Evolutionary conservation across 805 yeast species (phyloP), one percentile per base, ranked within the genome.

Genomic region (Ascoidea tarda): DNA sequence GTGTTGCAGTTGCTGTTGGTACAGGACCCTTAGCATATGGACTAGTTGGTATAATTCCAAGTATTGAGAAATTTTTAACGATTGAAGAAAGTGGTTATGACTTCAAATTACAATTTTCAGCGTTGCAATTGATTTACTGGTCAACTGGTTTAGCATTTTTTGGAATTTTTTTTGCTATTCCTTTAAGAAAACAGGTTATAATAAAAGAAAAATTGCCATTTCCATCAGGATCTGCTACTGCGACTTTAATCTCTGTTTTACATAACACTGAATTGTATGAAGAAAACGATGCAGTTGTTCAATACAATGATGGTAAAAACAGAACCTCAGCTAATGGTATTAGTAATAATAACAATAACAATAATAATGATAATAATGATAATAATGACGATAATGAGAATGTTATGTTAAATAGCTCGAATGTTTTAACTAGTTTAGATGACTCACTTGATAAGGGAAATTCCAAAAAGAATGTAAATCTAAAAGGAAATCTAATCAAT

Each of bases 21-120:
- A 93, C 99, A 0, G 98, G 98, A 0, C 99, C 99, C 0, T 71
- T 91, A 56, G 95, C 96, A 0, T 91, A 85, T 66, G 98, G 98
- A 0, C 78, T 91, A 57, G 95, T 91, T 21, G 99, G 99, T 1
- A 90, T 95, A 5, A 76, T 93, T 1, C 99, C 99, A 0, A 98
- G 99, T 1, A 83, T 91, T 52, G 98, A 91, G 62, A 87, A 89
- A 68, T 83, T 91, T 58, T 67, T 91, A 56, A 81, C 87, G 1
- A 68, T 73, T 0, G 88, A 82, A 45, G 99, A 91, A 64, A 78
- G 84, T 45, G 96, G 95, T 1, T 68, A 76, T 0, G 72, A 70
- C 1, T 55, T 60, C 4, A 58, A 66, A 1, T 58, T 70, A 5
- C 54, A 56, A 2, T 70, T 81, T 49, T 60, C 72, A 1, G 55